Conservation (phyloP, 176 grass and related monocot species). For the Dactylis glomerata region DNA sequence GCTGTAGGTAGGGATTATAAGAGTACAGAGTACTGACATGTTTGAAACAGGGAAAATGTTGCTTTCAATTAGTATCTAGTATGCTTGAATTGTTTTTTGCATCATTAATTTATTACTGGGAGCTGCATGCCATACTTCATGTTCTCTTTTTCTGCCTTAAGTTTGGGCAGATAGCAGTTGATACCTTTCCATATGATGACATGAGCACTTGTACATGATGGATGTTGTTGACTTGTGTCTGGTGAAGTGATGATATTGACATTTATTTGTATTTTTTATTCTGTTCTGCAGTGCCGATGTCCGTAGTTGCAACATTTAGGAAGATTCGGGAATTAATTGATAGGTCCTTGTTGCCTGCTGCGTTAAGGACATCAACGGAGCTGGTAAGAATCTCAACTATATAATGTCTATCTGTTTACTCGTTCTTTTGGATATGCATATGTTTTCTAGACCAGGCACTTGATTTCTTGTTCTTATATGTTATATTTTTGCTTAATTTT, state of each 20-base stretch:
- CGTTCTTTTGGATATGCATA: neutral
- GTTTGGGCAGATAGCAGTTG: neutral
- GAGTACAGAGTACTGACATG: neutral
- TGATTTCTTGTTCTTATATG: neutral
- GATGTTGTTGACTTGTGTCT: neutral
- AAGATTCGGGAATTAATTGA: conserved; percentile 84
- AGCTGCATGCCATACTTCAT: neutral
- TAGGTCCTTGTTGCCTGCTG: conserved; percentile 66
- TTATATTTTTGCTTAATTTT: neutral
- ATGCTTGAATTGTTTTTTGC: conserved; percentile 7
- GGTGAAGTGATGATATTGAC: neutral
- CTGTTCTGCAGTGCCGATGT: conserved; percentile 74
- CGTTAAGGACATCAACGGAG: conserved; percentile 73
- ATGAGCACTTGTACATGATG: neutral
- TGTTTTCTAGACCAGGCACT: neutral
- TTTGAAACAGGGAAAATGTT: neutral
- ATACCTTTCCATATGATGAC: neutral
- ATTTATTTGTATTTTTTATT: conserved; percentile 8
- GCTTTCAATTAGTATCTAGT: neutral
- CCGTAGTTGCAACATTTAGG: conserved; percentile 82
- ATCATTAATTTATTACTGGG: conserved; percentile 5
- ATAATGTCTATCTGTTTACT: neutral
- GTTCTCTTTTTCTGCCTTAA: neutral
- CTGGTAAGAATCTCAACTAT: conserved; percentile 57
- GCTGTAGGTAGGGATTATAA: neutral